Evolutionary conservation across 768 basidiomycete species (phyloP).

Genomic region (Suillus paluster): DNA sequence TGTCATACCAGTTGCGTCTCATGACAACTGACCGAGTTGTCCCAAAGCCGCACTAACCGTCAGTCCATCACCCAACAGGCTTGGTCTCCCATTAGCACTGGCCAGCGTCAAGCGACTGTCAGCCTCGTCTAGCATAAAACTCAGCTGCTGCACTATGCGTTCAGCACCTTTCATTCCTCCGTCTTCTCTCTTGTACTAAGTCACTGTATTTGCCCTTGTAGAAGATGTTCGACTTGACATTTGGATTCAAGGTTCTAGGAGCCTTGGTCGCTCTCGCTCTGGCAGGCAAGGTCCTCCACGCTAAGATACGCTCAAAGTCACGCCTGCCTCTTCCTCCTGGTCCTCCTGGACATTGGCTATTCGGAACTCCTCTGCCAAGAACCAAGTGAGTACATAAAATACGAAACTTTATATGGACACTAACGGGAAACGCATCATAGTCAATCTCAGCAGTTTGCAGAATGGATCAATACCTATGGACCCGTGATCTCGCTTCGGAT

Average conservation of each 20-base stretch:
- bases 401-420: neutral
- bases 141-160: neutral
- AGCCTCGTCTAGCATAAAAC: neutral
- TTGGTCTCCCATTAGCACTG: neutral
- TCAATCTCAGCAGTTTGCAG: constrained; percentile 48
- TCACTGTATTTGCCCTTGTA: neutral
- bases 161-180: neutral
- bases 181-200: neutral
- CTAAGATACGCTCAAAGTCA: constrained; percentile 13
- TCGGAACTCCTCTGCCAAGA: constrained; percentile 32
- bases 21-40: neutral
- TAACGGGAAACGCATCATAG: constrained; percentile 11
- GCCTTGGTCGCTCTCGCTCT: constrained; percentile 23
- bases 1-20: neutral
- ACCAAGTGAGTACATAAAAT: constrained; percentile 24
- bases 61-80: neutral
- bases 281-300: constrained; percentile 14
- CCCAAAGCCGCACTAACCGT: neutral
- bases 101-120: neutral
- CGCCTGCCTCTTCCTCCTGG: constrained; percentile 32
- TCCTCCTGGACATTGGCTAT: constrained; percentile 37
- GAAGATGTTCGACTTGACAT: constrained; percentile 8
- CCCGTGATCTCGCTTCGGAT: constrained; percentile 61
- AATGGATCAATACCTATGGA: constrained; percentile 64
- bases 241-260: constrained; percentile 20